phyloP scores from a whole-genome alignment of 148 eudicot species.

The Euryodendron excelsum region DNA sequence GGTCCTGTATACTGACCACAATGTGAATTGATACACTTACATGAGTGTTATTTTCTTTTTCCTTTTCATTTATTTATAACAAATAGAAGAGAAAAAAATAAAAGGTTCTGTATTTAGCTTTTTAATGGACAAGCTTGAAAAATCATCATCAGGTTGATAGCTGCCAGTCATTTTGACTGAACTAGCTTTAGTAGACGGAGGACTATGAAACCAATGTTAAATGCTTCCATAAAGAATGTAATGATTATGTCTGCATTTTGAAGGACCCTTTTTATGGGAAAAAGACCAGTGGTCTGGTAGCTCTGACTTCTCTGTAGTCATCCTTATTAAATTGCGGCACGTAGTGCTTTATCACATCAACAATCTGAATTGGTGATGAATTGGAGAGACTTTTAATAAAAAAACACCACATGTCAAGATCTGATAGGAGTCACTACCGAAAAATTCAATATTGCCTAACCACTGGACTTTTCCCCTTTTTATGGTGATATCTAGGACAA shows the following conservation, averaged over 20 bases:
- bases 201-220: neutral
- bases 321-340: no score
- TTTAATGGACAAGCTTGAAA: neutral
- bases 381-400: no score
- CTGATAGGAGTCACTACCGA: no score
- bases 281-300: no score
- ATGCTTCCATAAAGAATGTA: neutral
- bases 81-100: neutral
- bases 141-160: neutral
- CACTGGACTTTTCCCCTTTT: neutral
- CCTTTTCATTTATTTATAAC: neutral
- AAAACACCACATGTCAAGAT: no score
- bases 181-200: neutral
- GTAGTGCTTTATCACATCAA: no score
- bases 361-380: no score
- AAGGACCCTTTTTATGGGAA: no score
- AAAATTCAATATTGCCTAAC: no score
- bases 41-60: neutral
- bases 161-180: neutral
- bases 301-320: no score
- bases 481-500: neutral
- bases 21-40: slow-evolving; percentile 1
- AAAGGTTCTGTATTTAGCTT: neutral
- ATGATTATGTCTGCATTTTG: neutral
- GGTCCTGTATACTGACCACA: neutral